Conservation (phyloP, 2,329 filamentous ascomycete genomes). For the Aspergillus tamarii region DNA sequence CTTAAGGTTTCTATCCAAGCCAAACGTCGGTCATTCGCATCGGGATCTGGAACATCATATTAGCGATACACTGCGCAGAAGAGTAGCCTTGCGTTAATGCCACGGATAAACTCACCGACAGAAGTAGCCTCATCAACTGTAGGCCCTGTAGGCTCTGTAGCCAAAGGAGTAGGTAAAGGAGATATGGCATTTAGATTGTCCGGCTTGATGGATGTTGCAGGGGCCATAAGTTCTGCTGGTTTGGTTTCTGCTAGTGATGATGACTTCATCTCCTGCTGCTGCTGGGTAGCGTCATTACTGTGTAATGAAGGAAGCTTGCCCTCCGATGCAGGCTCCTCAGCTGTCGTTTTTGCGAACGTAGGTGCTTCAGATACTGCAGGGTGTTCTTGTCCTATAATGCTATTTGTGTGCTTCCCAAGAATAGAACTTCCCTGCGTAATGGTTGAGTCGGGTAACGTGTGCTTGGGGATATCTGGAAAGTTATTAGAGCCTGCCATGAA, state of each 20-base stretch:
- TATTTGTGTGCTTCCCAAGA: not conserved
- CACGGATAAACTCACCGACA: not conserved
- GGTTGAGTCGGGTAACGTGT: not conserved
- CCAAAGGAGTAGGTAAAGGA: not conserved
- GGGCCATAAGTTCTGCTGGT: not conserved
- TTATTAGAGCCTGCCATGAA: slow-evolving; percentile 8
- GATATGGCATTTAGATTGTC: not conserved
- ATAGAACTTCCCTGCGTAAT: too few relatives aligned
- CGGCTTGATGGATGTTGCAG: not conserved
- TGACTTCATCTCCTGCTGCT: not conserved
- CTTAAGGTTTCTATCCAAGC: slow-evolving; percentile 25
- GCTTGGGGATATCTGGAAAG: slow-evolving; percentile 9
- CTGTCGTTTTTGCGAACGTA: not conserved
- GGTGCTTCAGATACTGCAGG: not conserved
- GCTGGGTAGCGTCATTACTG: not conserved
- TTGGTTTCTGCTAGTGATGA: not conserved
- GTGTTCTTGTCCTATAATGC: not conserved
- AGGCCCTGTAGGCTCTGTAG: not conserved
- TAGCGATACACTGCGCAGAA: not conserved
- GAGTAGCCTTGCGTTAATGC: not conserved
- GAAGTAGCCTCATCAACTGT: not conserved
- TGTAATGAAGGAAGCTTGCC: not conserved
- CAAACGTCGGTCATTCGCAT: slow-evolving; percentile 13
- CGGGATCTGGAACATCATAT: slow-evolving; percentile 10
- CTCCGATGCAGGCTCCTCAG: not conserved